Evolutionary conservation across 345 rosid genomes (phyloP).

Genomic region (Gossypium rotundifolium): DNA sequence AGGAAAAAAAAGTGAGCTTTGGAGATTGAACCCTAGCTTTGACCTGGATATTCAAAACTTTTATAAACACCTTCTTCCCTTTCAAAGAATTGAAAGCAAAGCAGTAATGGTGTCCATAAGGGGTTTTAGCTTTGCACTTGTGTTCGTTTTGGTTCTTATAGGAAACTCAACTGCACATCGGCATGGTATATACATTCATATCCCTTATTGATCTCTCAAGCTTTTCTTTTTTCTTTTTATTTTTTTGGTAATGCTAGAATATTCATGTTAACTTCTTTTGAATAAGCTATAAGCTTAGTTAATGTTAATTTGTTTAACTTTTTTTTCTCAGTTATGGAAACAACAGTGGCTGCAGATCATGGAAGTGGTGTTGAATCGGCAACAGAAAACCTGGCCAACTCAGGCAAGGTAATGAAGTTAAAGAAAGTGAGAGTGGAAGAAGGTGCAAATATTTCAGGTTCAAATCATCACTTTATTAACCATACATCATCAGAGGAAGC

Average conservation of each 20-base stretch:
- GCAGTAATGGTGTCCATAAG: constrained; percentile 27
- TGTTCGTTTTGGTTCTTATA: constrained; percentile 23
- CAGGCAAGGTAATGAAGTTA: not conserved
- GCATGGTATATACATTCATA: constrained; percentile 17
- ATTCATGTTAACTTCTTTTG: too few species aligned
- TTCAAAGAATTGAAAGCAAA: constrained; percentile 14
- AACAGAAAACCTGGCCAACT: not conserved
- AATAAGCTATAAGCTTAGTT: not conserved
- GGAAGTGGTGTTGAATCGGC: not conserved
- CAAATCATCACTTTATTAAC: too few species aligned
- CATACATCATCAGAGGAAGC: not conserved
- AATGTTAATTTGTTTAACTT: not conserved
- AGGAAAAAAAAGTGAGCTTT: not conserved
- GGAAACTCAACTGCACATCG: constrained; percentile 12
- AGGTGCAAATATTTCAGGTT: constrained; percentile 13
- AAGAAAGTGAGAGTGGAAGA: constrained; percentile 12
- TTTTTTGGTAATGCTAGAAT: too few species aligned
- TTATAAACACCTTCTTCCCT: not conserved
- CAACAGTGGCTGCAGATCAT: not conserved
- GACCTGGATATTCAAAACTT: constrained; percentile 26
- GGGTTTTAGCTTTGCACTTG: constrained; percentile 20
- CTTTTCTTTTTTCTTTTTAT: not conserved
- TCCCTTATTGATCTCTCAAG: not conserved
- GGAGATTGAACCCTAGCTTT: constrained; percentile 28
- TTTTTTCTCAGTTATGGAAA: constrained; percentile 13